Evolutionary conservation across 2,329 filamentous ascomycete genomes (phyloP).

Genomic region (Nothophoma quercina): DNA sequence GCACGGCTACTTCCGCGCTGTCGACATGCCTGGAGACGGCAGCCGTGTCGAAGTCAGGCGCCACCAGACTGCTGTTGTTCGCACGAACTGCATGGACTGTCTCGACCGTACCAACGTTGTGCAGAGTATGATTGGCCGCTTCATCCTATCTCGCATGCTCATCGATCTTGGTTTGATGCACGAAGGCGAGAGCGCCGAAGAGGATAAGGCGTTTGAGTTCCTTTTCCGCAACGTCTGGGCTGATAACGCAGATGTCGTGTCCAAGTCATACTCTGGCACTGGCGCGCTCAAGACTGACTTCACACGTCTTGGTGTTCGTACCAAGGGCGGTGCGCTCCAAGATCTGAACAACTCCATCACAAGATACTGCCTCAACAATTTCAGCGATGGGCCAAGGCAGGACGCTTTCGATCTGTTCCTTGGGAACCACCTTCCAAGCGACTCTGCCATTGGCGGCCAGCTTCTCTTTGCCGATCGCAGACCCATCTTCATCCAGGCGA

Average conservation of each 20-base stretch:
- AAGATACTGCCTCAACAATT: conserved; percentile 93
- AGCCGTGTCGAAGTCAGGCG: conserved; percentile 81
- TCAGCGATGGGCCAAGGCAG: conserved; percentile 89
- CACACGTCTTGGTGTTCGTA: conserved; percentile 90
- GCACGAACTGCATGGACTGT: conserved; percentile 99
- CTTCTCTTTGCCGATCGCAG: conserved; percentile 84
- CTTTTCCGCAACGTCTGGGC: conserved; percentile 98
- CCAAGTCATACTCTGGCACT: conserved; percentile 90
- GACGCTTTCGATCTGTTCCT: conserved; percentile 96
- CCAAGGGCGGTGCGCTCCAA: conserved; percentile 81
- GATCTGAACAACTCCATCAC: conserved; percentile 89
- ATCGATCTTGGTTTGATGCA: conserved; percentile 81
- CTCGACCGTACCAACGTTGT: conserved; percentile 97
- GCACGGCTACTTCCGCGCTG: conserved; percentile 91
- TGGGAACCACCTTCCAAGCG: conserved; percentile 80
- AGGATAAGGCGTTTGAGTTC: conserved; percentile 83
- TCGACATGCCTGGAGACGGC: conserved; percentile 79
- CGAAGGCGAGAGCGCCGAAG: conserved; percentile 78
- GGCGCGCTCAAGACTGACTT: conserved; percentile 98
- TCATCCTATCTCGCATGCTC: conserved; percentile 87
- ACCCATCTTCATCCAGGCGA: conserved; percentile 87
- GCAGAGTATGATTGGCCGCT: conserved; percentile 94
- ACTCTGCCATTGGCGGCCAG: conserved; percentile 72
- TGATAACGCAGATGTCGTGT: conserved; percentile 96
- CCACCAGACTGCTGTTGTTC: conserved; percentile 86